These are phyloP conservation scores for Lenwebbia sp. DNA, from an alignment of 345 rosid species.

Conservation along the genomic window DNA sequence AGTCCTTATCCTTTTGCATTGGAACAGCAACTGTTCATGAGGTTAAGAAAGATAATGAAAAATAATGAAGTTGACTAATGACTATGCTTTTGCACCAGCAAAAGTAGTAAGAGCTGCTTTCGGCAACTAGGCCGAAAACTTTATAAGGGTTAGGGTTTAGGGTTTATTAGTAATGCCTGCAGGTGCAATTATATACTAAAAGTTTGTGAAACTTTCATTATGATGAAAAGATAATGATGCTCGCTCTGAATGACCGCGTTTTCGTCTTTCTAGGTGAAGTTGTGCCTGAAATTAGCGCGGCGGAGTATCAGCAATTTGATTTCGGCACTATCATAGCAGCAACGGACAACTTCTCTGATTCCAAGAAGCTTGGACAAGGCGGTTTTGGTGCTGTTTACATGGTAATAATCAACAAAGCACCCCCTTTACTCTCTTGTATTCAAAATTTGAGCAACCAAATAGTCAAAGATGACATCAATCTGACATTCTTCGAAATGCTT, in stretches of 20 bases:
- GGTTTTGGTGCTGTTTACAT: constrained; percentile 19
- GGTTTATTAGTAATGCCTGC: too few relatives aligned
- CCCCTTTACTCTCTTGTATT: not conserved
- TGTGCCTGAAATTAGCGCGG: not conserved
- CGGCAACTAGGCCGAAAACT: too few relatives aligned
- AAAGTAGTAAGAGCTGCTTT: too few relatives aligned
- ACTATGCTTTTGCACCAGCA: not conserved
- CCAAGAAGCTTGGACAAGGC: constrained; percentile 15
- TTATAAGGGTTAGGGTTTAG: too few relatives aligned
- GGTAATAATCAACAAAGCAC: constrained; percentile 3
- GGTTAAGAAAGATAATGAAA: not conserved
- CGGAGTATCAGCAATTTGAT: constrained; percentile 9
- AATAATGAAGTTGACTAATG: not conserved
- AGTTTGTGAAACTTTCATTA: not conserved
- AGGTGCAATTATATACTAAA: not conserved
- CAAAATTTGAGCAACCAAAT: not conserved
- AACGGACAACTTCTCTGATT: constrained; percentile 6
- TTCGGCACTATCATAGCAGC: constrained; percentile 2
- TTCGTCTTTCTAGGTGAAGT: not conserved
- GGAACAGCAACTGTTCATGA: not conserved
- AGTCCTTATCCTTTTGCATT: not conserved
- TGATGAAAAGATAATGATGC: not conserved
- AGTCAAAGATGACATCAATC: not conserved
- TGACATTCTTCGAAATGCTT: not conserved
- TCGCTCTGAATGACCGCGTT: not conserved